Conservation (phyloP, 2,329 filamentous ascomycete genomes). For the Albifimbria verrucaria region DNA sequence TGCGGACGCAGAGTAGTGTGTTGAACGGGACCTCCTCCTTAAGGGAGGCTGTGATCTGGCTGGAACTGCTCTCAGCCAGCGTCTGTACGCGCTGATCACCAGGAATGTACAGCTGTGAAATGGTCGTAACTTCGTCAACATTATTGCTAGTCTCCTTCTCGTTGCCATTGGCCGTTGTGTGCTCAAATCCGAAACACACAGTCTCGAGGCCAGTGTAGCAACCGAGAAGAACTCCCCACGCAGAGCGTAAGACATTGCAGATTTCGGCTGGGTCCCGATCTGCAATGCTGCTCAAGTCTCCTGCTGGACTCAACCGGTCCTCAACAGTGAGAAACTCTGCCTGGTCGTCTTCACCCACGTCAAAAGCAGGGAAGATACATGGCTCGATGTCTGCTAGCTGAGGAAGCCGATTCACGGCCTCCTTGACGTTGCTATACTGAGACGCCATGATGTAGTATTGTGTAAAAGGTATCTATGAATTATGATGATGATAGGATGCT, state of each 20-base stretch:
- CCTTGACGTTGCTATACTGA: neutral
- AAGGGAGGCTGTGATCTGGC: neutral
- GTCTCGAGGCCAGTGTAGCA: conserved; percentile 17
- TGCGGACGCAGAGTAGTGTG: conserved; percentile 33
- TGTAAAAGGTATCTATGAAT: conserved; percentile 6
- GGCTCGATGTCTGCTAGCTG: conserved; percentile 11
- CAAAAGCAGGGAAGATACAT: conserved; percentile 16
- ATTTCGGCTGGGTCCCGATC: conserved; percentile 2
- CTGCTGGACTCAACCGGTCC: neutral
- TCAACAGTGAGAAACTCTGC: conserved; percentile 1
- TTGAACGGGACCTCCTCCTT: conserved; percentile 36
- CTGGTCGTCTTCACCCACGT: conserved; percentile 9
- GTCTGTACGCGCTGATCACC: conserved; percentile 1
- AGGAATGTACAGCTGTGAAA: conserved; percentile 1
- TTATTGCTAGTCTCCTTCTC: neutral
- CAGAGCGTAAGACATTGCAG: conserved; percentile 9
- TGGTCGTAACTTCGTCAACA: neutral
- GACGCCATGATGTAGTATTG: neutral
- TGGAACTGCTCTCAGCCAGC: neutral
- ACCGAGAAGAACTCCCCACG: conserved; percentile 11
- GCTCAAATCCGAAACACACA: conserved; percentile 13
- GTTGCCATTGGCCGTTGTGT: neutral
- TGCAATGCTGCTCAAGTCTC: neutral
- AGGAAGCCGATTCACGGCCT: conserved; percentile 1
- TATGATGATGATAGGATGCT: too few relatives aligned